Conservation (phyloP, 1,284 basidiomycete genomes). For the Melampsora occidentalis region DNA sequence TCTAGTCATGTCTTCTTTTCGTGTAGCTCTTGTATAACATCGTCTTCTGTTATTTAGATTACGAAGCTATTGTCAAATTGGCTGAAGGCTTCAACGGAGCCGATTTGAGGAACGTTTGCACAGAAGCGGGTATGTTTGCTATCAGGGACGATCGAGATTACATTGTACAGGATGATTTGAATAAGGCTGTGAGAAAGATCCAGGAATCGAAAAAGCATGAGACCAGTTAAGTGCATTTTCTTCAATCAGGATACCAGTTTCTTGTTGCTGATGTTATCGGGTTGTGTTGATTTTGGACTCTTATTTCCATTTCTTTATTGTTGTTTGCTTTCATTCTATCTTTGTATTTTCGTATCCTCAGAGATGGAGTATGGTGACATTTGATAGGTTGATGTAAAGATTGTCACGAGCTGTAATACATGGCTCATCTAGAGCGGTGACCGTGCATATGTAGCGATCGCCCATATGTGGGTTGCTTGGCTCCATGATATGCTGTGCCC, state of each 20-base stretch:
- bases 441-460: too few relatives aligned
- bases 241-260: not conserved
- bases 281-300: not conserved
- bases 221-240: conserved; percentile 31
- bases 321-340: not conserved
- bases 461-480: too few relatives aligned
- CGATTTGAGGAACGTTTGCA: conserved; percentile 92
- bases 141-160: conserved; percentile 93
- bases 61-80: conserved; percentile 94
- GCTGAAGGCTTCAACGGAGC: conserved; percentile 93
- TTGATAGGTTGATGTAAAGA: conserved; percentile 25
- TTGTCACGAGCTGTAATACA: not conserved
- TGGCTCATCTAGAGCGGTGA: too few relatives aligned
- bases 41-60: conserved; percentile 59
- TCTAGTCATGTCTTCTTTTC: not conserved
- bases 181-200: conserved; percentile 96
- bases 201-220: conserved; percentile 63
- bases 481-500: too few relatives aligned
- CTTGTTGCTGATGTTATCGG: not conserved
- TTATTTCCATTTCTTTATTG: not conserved
- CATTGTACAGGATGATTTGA: conserved; percentile 87
- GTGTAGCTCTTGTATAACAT: not conserved
- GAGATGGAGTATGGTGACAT: conserved; percentile 44
- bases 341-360: not conserved
- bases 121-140: conserved; percentile 98